Base-by-base conservation (phyloP, 192 early-diverging fungal genomes). In the Coemansia asiatica region DNA sequence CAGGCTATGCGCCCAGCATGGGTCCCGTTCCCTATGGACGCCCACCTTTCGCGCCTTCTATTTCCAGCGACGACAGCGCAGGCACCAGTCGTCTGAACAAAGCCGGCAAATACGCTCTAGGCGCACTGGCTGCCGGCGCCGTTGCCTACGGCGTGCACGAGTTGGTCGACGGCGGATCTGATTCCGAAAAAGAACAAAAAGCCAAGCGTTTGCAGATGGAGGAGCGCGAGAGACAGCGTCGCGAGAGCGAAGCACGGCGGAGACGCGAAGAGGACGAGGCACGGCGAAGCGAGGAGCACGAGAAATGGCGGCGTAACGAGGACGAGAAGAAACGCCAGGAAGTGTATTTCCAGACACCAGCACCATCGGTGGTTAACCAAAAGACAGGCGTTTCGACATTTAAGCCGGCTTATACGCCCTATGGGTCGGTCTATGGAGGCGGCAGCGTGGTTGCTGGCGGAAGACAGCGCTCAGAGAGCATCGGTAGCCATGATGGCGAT, bases 101-200 rank as follows among this genome's bases (percentile, higher is more conserved):
- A 0, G 76, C 68, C 5, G 76, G 76, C 25, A 74, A 73, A 27
- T 18, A 63, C 1, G 71, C 71, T 1, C 56, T 71, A 16, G 78
- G 78, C 26, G 70, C 72, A 6, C 36, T 81, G 13, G 78, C 78
- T 2, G 73, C 70, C 4, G 73, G 72, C 1, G 78, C 72, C 0
- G 61, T 81, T 1, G 78, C 73, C 25, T 81, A 81, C 38, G 78
- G 78, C 28, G 69, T 81, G 29, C 78, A 75, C 49, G 69, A 66
- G 48, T 44, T 67, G n/a, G 40, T 69, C 8, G 71, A 63, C 50
- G 61, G 50, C 50, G 48, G 33, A 10, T 33, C 16, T 5, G 51
- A 49, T 13, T 9, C 27, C 21, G 57, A 66, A 4, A 56, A 66
- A 25, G 53, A 65, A 40, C 60, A 46, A 25, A 60, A 31, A 26